Base-by-base conservation (phyloP, 495 filamentous ascomycete genomes). In the Talaromyces ruber region DNA sequence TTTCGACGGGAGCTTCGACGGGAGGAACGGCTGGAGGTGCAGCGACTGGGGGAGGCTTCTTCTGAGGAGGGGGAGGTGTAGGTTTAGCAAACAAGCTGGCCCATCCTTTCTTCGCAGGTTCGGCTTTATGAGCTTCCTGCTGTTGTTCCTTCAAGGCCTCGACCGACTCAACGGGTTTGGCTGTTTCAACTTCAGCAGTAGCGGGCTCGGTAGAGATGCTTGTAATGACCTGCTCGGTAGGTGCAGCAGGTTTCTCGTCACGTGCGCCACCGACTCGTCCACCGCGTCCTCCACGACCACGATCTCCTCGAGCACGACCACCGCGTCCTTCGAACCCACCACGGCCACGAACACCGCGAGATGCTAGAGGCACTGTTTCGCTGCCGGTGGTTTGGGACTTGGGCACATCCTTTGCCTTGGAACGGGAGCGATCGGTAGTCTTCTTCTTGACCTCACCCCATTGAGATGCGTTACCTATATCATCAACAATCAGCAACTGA, bases 361-460 rank as follows among this genome's bases (percentile, higher is more conserved):
- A 68, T 6, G 85, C 74, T 67, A 82, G 74, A 63, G 70, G 58
- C 63, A 70, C 66, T 54, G 72, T 61, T 64, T 78, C 79, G 64
- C 79, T 72, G 18, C 81, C 78, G 59, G 84, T 79, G 58, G 77
- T 79, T 66, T 82, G 74, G 14, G 79, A 68, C 37, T 62, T 64
- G 37, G 65, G 60, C 51, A 81, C 70, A 61, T 94, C 89, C 78
- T 96, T 93, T 62, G 82, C 76, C 81, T 97, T 99, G 58, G 93
- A 84, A 64, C 86, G 87, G 66, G 84, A 81, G 64, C 90, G 81
- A 70, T 94, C 90, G 75, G 92, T 90, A 70, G 86, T 88, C 73
- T 88, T 87, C 82, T 96, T 96, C 77, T 93, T 91, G 69, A 98
- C 92, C 75, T 97, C 92, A 63, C 87, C 90, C 89, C 95, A 99